Base-by-base conservation (phyloP, 495 filamentous ascomycete species). In the Annulohypoxylon bovei region DNA sequence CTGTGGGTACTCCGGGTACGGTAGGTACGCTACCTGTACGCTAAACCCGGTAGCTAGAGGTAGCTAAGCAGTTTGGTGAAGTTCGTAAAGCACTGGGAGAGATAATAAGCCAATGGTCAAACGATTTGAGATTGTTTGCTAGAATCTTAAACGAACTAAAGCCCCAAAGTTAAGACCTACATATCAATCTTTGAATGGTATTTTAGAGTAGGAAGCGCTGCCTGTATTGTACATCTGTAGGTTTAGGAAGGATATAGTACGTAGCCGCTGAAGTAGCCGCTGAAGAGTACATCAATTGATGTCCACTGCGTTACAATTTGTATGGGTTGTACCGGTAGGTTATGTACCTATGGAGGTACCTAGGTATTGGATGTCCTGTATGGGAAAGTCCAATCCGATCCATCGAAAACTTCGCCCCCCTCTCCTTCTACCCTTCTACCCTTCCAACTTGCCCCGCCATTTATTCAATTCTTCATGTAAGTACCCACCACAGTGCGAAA, bases 401-500 rank as follows among this genome's bases (percentile, higher is more conserved):
- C 4, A 46, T 22, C 42, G 6, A 46, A 23, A 11, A 47, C 44
- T 47, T 53, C 28, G 50, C 16, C 18, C 27, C 28, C 28, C 30
- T 16, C 27, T 20, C 52, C n/a, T n/a, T n/a, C n/a, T n/a, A n/a
- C n/a, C n/a, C n/a, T n/a, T n/a, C n/a, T n/a, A n/a, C n/a, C n/a
- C n/a, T 18, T 5, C 4, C 50, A 6, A 12, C 50, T 56, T 56
- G 32, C 46, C 46, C 46, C 62, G 39, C 54, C 55, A 42, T 56
- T 39, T 33, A 18, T 56, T 27, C 53, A 23, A 56, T 18, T 27
- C 32, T 35, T 40, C 11, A 18, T 49, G 33, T 20, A 62, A 59
- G 64, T 72, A 72, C 70, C 65, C 50, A 16, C 11, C 27, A 72
- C 70, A 68, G 70, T 72, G 70, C 61, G 60, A 68, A 61, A 14